Evolutionary conservation across 768 basidiomycete genomes (phyloP), one percentile per base, ranked within the genome.

Genomic region (Podaxis pistillaris): DNA sequence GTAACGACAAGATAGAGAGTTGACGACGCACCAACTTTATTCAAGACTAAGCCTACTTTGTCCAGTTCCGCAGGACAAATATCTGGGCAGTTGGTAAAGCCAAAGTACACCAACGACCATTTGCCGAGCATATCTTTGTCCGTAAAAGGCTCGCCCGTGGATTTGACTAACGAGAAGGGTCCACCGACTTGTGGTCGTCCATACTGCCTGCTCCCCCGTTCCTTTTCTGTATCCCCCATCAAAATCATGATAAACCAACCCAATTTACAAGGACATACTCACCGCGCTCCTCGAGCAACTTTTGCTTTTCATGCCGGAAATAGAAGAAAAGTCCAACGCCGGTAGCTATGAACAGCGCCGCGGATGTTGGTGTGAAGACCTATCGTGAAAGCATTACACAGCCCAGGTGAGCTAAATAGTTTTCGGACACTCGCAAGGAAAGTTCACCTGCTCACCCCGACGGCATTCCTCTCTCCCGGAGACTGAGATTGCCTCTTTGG

Each of bases 61-160:
- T 99, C 97, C 30, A 99, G 81, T 76, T 98, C 96, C 59, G 96
- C 93, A 1, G 97, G 97, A 71, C 97, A 99, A 58, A 99, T 98
- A 75, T 99, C 97, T 5, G 97, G 96, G 75, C 97, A 99, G 75
- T 99, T 96, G 33, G 96, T 96, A 79, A 98, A 99, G n/a, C 97
- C 97, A 75, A 99, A 99, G 78, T 98, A 93, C 51, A 93, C 83
- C 63, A 93, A 76, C n/a, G 83, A 90, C 93, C 93, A 98, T 77
- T 92, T 91, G 38, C 95, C 96, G 26, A 90, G 74, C 51, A 98
- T 78, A 70, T 96, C 85, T 59, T 90, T 76, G 50, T 98, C 89
- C 1, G 94, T 90, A 76, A 94, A 98, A 0, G 84, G 74, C 59
- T 82, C 76, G 60, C 86, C 87, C 8, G 86, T 76, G 52, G 90